Percentiles rank a stretch among this genome's conserved stretches.
Conservation (phyloP, 2,329 filamentous ascomycete species). For the Colletotrichum somersetense region DNA sequence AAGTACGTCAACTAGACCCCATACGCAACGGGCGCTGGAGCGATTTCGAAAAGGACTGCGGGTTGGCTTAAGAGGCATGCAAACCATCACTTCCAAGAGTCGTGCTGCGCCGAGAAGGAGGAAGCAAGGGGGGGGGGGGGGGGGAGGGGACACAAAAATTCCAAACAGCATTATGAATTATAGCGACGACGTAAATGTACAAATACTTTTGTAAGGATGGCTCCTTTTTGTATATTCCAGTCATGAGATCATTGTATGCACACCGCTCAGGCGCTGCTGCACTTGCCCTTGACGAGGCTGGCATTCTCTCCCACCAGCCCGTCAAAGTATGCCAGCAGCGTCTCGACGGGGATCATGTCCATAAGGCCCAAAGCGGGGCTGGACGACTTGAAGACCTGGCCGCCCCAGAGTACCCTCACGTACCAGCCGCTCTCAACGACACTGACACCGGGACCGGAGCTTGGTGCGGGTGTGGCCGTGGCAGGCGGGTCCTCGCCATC, state of each 20-base stretch:
- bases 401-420: slow-evolving; percentile 79
- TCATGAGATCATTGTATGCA: slow-evolving; percentile 28
- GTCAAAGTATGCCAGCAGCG: slow-evolving; percentile 77
- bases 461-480: slow-evolving; percentile 17
- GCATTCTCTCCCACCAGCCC: slow-evolving; percentile 71
- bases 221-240: slow-evolving; percentile 16
- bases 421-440: slow-evolving; percentile 55
- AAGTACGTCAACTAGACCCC: slow-evolving; percentile 78
- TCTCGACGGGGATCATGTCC: slow-evolving; percentile 77
- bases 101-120: background rate
- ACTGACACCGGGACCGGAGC: background rate
- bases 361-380: slow-evolving; percentile 76
- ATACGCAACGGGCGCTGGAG: slow-evolving; percentile 81
- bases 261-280: slow-evolving; percentile 44
- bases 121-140: slow-evolving; percentile 3
- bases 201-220: background rate
- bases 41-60: slow-evolving; percentile 66
- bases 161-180: slow-evolving; percentile 28
- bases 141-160: background rate
- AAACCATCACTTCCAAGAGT: background rate
- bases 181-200: slow-evolving; percentile 11
- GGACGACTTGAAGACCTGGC: slow-evolving; percentile 74
- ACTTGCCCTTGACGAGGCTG: slow-evolving; percentile 56
- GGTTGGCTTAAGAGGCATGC: slow-evolving; percentile 15
- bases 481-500: slow-evolving; percentile 20